A percentile compares a stretch with the other conserved stretches of the same genome.
Evolutionary conservation across 306 rosid species (phyloP).

Genomic region (Vigna unguiculata): DNA sequence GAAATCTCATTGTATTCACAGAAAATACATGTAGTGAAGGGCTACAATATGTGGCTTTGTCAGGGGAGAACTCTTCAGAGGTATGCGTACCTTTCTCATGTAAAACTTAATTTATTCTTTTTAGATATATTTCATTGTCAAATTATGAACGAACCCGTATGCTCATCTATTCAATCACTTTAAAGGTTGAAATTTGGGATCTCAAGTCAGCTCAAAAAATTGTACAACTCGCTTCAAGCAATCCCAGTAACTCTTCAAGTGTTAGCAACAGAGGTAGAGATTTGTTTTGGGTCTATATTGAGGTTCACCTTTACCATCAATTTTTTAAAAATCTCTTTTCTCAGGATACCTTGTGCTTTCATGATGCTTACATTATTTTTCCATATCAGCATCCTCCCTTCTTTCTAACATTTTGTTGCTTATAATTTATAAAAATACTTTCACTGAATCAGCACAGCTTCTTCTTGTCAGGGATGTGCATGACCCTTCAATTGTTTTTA

Average conservation of each 20-base stretch:
- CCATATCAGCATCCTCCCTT: constrained; percentile 4
- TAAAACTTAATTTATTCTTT: constrained; percentile 39
- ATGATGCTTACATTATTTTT: constrained; percentile 10
- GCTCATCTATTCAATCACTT: constrained; percentile 42
- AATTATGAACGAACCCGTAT: constrained; percentile 13
- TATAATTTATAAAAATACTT: neutral
- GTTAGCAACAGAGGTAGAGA: constrained; percentile 65
- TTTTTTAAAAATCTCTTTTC: neutral
- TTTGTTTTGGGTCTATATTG: constrained; percentile 39
- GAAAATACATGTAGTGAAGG: constrained; percentile 53
- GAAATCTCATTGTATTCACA: constrained; percentile 46
- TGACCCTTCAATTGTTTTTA: constrained; percentile 88
- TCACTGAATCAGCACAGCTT: constrained; percentile 37
- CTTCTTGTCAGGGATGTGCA: constrained; percentile 84
- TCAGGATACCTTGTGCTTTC: constrained; percentile 15
- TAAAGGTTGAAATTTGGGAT: constrained; percentile 97
- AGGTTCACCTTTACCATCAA: constrained; percentile 34
- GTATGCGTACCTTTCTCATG: constrained; percentile 48
- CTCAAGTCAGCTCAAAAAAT: constrained; percentile 73
- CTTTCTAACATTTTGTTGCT: constrained; percentile 9
- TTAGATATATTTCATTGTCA: constrained; percentile 16
- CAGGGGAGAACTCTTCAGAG: constrained; percentile 85
- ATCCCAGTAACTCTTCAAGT: constrained; percentile 47
- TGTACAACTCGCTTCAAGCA: constrained; percentile 60
- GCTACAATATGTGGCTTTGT: constrained; percentile 68